Evolutionary conservation across 73 alveolate genomes (phyloP).

Genomic region (Effrenium voratum): DNA sequence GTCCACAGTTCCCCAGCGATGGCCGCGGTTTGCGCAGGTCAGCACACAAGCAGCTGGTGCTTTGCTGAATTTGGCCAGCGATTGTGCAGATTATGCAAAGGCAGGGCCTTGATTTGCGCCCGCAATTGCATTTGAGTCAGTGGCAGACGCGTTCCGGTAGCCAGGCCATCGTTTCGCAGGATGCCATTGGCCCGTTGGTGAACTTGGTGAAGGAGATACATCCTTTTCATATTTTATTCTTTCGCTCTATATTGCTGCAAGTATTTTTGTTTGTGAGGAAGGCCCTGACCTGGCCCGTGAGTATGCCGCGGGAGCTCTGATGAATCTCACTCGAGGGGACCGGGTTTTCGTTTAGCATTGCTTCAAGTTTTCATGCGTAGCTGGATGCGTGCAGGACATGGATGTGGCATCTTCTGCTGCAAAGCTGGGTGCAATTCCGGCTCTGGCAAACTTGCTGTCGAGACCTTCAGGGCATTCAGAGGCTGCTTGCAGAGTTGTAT

Average conservation of each 20-base stretch:
- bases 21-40: background rate
- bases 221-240: background rate
- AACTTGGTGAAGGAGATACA: conserved; percentile 33
- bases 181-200: conserved; percentile 40
- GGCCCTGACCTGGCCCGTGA: conserved; percentile 85
- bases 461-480: conserved; percentile 38
- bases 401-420: conserved; percentile 60
- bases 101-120: background rate
- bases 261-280: conserved; percentile 6
- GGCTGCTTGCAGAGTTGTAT: too few species aligned
- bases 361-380: background rate
- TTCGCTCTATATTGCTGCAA: background rate
- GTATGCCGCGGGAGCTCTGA: conserved; percentile 89
- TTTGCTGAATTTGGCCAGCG: conserved; percentile 68
- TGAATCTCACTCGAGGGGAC: conserved; percentile 88
- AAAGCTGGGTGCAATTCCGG: conserved; percentile 75
- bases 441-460: conserved; percentile 48
- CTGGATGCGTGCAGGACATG: conserved; percentile 13
- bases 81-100: conserved; percentile 76
- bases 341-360: background rate
- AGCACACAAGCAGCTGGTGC: conserved; percentile 89
- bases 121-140: background rate
- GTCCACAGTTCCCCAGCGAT: background rate
- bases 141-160: background rate
- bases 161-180: background rate